These are phyloP conservation scores for Penicillium ochrochloron DNA, from an alignment of 495 filamentous ascomycete genomes.

Conservation along the genomic window DNA sequence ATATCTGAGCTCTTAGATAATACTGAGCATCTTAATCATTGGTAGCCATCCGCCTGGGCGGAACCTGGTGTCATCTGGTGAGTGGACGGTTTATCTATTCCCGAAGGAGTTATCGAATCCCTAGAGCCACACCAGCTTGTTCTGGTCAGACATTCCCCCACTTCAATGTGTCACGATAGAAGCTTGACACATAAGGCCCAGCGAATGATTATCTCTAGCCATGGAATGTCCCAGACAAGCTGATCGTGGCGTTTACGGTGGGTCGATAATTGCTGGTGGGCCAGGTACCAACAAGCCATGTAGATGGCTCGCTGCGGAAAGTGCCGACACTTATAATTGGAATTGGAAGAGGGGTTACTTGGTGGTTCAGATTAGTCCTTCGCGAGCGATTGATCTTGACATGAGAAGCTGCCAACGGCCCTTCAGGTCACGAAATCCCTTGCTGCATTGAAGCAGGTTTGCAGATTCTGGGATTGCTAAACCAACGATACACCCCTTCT, in stretches of 20 bases:
- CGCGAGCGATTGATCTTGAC: neutral
- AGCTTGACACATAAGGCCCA: slow-evolving; percentile 1
- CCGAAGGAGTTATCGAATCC: slow-evolving; percentile 47
- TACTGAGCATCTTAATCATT: slow-evolving; percentile 15
- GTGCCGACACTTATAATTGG: neutral
- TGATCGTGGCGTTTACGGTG: neutral
- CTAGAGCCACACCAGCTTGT: slow-evolving; percentile 13
- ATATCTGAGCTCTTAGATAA: slow-evolving; percentile 8
- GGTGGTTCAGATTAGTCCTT: neutral
- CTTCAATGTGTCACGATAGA: slow-evolving; percentile 1
- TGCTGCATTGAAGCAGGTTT: neutral
- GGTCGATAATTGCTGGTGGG: neutral
- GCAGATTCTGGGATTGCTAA: neutral
- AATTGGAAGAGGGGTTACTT: neutral
- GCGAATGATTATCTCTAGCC: neutral
- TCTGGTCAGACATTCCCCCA: slow-evolving; percentile 15
- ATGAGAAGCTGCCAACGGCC: neutral
- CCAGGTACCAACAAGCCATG: neutral
- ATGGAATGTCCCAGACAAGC: neutral
- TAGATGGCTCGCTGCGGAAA: neutral
- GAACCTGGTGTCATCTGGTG: slow-evolving; percentile 16
- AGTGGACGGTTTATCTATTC: slow-evolving; percentile 40
- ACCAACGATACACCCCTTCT: too few relatives aligned
- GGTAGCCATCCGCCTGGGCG: slow-evolving; percentile 13
- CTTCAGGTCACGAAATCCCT: neutral